A percentile compares a stretch with the other conserved stretches of the same genome.
Conservation (phyloP, 768 basidiomycete genomes). For the Leccinum pellstonianum region DNA sequence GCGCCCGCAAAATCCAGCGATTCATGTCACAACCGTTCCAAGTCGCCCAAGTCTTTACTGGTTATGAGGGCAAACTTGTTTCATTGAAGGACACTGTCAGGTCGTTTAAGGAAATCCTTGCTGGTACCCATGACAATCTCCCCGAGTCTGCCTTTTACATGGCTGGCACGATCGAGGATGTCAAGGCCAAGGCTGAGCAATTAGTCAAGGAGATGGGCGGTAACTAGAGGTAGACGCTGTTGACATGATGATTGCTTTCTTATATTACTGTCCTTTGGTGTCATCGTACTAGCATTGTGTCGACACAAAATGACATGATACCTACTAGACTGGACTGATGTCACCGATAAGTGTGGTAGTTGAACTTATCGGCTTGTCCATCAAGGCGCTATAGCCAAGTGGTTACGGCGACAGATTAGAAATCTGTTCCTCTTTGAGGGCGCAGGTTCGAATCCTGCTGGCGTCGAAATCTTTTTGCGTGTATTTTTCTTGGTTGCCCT, state of each 20-base stretch:
- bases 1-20: conserved; percentile 97
- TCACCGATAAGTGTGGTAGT: not conserved
- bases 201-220: conserved; percentile 90
- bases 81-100: conserved; percentile 93
- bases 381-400: conserved; percentile 72
- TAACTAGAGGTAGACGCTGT: conserved; percentile 29
- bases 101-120: conserved; percentile 97
- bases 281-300: conserved; percentile 15
- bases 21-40: conserved; percentile 99
- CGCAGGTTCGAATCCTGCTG: conserved; percentile 71
- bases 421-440: conserved; percentile 71
- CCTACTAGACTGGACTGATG: not conserved
- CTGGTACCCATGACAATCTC: conserved; percentile 81
- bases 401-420: conserved; percentile 80
- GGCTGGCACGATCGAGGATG: conserved; percentile 96
- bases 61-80: conserved; percentile 97
- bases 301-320: conserved; percentile 12
- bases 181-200: conserved; percentile 95
- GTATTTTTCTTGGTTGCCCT: not conserved
- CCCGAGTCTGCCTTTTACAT: conserved; percentile 99
- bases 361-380: not conserved
- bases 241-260: conserved; percentile 10
- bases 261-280: not conserved
- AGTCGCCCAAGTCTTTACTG: conserved; percentile 99
- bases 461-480: conserved; percentile 39